phyloP scores from a whole-genome alignment of 345 rosid genomes.

The Rhizophora apiculata region DNA sequence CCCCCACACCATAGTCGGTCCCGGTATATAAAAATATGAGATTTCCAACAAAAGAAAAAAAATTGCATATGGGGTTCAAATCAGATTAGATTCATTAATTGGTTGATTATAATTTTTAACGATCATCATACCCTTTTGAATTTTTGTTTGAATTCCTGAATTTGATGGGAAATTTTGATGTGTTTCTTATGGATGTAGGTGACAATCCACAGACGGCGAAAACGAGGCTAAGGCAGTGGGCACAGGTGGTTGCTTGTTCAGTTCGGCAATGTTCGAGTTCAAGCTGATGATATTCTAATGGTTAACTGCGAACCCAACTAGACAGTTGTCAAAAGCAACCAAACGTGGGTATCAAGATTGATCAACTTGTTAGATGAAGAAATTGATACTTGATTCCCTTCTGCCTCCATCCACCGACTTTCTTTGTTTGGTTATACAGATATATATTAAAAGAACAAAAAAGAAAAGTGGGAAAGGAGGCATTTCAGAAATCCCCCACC shows the following conservation, averaged over 20 bases:
- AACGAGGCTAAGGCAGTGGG: slow-evolving; percentile 89
- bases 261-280: slow-evolving; percentile 58
- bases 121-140: no score
- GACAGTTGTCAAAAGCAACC: slow-evolving; percentile 21
- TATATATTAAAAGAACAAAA: neutral
- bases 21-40: slow-evolving; percentile 27
- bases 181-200: slow-evolving; percentile 30
- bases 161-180: no score
- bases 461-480: neutral
- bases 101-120: no score
- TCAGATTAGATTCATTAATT: no score
- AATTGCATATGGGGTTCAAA: no score
- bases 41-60: no score
- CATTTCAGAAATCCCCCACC: neutral
- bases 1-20: slow-evolving; percentile 51
- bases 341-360: slow-evolving; percentile 11
- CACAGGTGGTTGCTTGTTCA: slow-evolving; percentile 91
- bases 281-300: slow-evolving; percentile 5
- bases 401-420: neutral
- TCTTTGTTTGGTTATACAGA: slow-evolving; percentile 4
- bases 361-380: slow-evolving; percentile 16
- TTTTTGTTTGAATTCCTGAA: no score
- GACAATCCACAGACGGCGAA: slow-evolving; percentile 80
- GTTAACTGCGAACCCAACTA: neutral
- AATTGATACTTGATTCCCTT: slow-evolving; percentile 2